These are phyloP conservation scores for Arctium lappa DNA, from an alignment of 129 eudicot species.

Conservation along the genomic window DNA sequence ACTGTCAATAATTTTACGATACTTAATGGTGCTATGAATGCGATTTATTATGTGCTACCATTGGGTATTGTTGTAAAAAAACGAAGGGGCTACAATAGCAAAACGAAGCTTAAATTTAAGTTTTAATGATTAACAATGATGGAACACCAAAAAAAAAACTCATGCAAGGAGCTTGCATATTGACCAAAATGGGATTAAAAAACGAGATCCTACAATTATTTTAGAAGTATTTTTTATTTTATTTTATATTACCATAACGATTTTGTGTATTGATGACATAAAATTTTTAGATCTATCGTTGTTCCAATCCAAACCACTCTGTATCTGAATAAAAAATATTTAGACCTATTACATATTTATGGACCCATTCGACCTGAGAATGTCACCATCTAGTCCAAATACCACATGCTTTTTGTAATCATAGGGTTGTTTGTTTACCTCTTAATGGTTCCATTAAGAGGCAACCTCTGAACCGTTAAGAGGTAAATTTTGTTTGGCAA, in stretches of 20 bases:
- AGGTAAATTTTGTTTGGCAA: no score
- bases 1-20: neutral
- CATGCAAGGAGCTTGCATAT: neutral
- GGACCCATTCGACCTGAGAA: neutral
- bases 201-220: neutral
- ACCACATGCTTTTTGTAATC: no score
- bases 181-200: neutral
- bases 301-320: no score
- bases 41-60: neutral
- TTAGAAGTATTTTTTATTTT: no score
- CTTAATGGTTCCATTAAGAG: no score
- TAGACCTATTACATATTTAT: no score
- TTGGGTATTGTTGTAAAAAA: neutral
- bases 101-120: neutral
- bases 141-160: neutral
- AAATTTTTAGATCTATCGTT: neutral
- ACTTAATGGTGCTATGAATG: neutral
- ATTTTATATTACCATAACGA: neutral
- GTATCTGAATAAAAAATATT: no score
- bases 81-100: neutral
- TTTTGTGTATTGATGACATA: no score
- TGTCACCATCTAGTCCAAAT: no score
- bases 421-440: no score
- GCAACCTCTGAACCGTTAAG: no score
- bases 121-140: neutral